Base-by-base conservation (phyloP, 768 basidiomycete genomes). In the Hypholoma fasciculare region DNA sequence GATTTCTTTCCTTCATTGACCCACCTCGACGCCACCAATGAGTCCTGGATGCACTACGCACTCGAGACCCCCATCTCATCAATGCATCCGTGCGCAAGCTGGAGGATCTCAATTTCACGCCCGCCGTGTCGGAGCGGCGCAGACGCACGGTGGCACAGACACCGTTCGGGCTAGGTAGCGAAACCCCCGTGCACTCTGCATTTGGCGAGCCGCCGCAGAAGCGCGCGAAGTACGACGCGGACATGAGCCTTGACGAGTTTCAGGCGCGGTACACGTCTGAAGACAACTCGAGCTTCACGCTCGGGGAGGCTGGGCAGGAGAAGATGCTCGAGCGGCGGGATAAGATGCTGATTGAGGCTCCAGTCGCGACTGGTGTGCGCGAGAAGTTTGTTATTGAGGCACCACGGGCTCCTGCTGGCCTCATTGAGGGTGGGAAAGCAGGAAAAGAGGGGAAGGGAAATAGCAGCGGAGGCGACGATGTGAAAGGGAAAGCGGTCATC, bases 1-100 rank as follows among this genome's bases (percentile, higher is more conserved):
- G 96, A 98, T 75, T 99, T 99, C 82, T 99, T 98, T 68, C 97
- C 97, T 0, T 93, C 93, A 12, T 83, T 98, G 9, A 85, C 89
- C 16, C 92, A 93, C 64, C 82, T 96, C 26, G 92, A 96, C 64
- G 91, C 93, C 17, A 91, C 92, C 34, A 94, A 96, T 69, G 82
- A 79, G 57, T 94, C 73, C 83, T 96, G 20, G 87, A 90, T 59
- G 94, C 94, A 3, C 74, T 94, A 40, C 81, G 82, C 44, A 78
- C 86, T n/a, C 78, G 86, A 59, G 92, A 97, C 71, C 85, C 90
- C 1, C 76, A 82, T 56, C 82, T 89, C n/a, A 87, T 96, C 56
- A 79, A 83, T 46, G 83, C 87, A 0, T 89, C 91, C 30, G 90
- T 94, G 1, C 86, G 87, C 46, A 82, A 84, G 36, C 78, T 93